Evolutionary conservation across 1,139 yeast genomes (phyloP), one percentile per base, ranked within the genome.

Genomic region (Blastobotrys indianensis): DNA sequence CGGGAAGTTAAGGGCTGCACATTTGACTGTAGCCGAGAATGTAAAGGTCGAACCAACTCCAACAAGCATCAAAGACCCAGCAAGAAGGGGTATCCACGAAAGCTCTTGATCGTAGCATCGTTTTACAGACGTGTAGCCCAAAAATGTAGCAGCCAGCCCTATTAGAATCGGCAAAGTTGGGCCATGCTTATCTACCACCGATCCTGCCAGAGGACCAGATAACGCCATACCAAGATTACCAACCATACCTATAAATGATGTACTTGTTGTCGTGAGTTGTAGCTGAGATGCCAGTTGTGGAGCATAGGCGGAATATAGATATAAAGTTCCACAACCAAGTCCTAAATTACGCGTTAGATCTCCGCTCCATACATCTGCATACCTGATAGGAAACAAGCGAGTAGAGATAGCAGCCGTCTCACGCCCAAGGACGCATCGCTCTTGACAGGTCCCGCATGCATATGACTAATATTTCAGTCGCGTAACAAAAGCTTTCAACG

Each of bases 141-240:
- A 16, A 42, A 59, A 57, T 6, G 65, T 57, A 5, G 58, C 50
- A 4, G 61, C 34, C 2, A 58, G 58, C n/a, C 67, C 65, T 16
- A 60, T 46, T 2, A 57, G 32, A n/a, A 65, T 50, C 1, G 69
- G 68, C 31, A 64, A 45, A 2, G 76, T 67, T 47, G 78, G 79
- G 2, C 84, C 84, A 15, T 65, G 66, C 38, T 63, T 64, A 55
- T 80, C 86, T n/a, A 80, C 82, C 10, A 79, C 68, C 10, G 63
- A 56, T 1, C 86, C 85, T 0, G 84, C 80, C 6, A 77, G 49
- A 1, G 85, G 85, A 0, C 85, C 85, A 1, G 80, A 67, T 10
- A 77, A 49, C 6, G 83, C 79, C 48, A 77, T 74, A 1, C 85
- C 83, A 34, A 80, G 61, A 32, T 79, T 76, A 3, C 85, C 86